These are phyloP conservation scores for Spathaspora boniae DNA, from an alignment of 805 yeast species.

Conservation along the genomic window DNA sequence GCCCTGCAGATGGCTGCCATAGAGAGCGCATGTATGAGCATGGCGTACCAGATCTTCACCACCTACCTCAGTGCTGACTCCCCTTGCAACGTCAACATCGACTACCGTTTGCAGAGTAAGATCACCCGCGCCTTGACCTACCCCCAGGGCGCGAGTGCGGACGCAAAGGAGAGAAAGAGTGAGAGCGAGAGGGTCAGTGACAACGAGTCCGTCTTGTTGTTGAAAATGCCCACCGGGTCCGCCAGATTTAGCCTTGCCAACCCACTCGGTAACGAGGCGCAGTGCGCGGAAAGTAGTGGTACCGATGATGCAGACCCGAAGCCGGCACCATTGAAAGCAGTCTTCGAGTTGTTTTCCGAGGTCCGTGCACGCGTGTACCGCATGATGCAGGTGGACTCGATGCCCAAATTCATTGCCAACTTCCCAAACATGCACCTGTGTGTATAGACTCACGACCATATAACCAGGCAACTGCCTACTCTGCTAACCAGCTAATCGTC, in stretches of 20 bases:
- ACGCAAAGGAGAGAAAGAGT: too few species aligned
- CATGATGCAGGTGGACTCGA: slow-evolving; percentile 70
- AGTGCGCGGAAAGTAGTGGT: too few species aligned
- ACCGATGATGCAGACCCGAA: too few species aligned
- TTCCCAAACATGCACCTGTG: slow-evolving; percentile 5
- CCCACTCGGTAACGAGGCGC: slow-evolving; percentile 1
- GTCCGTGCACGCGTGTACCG: slow-evolving; percentile 49
- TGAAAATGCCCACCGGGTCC: slow-evolving; percentile 7
- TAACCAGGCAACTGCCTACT: too few species aligned
- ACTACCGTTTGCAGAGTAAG: slow-evolving; percentile 45
- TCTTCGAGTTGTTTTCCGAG: slow-evolving; percentile 23
- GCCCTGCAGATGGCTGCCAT: slow-evolving; percentile 21
- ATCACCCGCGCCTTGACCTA: slow-evolving; percentile 28
- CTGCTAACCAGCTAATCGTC: too few species aligned
- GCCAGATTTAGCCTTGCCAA: slow-evolving; percentile 1
- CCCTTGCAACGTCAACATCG: slow-evolving; percentile 68
- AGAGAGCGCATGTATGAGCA: slow-evolving; percentile 54
- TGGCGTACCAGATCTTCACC: slow-evolving; percentile 62
- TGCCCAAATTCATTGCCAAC: slow-evolving; percentile 52
- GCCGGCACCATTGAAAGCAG: slow-evolving; percentile 9
- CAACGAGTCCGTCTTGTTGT: slow-evolving; percentile 1
- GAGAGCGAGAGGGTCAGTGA: not conserved
- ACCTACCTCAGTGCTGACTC: slow-evolving; percentile 65
- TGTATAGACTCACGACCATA: too few species aligned
- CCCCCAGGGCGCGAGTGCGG: too few species aligned